These are phyloP conservation scores for Beta macrorhiza DNA, from an alignment of 179 eudicot genomes.

Conservation along the genomic window DNA sequence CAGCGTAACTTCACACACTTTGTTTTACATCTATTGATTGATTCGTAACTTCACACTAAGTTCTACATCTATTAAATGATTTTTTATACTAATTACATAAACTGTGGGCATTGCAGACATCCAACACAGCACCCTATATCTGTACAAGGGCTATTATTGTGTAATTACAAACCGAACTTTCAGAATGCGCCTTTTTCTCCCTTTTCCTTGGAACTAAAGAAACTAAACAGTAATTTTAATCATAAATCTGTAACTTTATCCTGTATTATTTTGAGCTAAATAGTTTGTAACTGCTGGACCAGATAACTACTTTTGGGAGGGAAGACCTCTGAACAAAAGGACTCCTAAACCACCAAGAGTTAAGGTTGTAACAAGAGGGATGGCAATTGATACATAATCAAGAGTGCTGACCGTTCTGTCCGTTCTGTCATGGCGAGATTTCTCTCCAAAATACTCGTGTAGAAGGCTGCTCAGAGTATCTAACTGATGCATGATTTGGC, in stretches of 20 bases:
- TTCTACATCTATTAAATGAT: background rate
- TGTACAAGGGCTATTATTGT: constrained; percentile 3
- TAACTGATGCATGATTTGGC: constrained; percentile 67
- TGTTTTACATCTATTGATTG: too few relatives aligned
- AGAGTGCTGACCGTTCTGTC: constrained; percentile 26
- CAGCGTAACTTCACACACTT: too few relatives aligned
- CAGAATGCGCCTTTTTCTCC: constrained; percentile 2
- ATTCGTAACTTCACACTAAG: background rate
- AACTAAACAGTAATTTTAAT: background rate
- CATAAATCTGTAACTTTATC: background rate
- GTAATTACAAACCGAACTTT: constrained; percentile 12
- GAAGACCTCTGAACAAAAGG: constrained; percentile 38
- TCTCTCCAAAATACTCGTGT: constrained; percentile 54
- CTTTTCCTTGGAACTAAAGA: background rate
- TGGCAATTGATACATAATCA: constrained; percentile 38
- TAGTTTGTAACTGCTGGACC: background rate
- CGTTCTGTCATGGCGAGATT: constrained; percentile 42
- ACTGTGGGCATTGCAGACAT: background rate
- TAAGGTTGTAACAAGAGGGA: constrained; percentile 52
- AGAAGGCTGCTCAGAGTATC: constrained; percentile 65
- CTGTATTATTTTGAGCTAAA: background rate
- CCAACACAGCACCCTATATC: background rate
- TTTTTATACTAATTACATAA: background rate
- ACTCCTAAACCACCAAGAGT: constrained; percentile 63
- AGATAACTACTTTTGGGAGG: constrained; percentile 20